These are phyloP conservation scores for Excoecaria cochinchinensis DNA, from an alignment of 345 rosid species.

Conservation along the genomic window DNA sequence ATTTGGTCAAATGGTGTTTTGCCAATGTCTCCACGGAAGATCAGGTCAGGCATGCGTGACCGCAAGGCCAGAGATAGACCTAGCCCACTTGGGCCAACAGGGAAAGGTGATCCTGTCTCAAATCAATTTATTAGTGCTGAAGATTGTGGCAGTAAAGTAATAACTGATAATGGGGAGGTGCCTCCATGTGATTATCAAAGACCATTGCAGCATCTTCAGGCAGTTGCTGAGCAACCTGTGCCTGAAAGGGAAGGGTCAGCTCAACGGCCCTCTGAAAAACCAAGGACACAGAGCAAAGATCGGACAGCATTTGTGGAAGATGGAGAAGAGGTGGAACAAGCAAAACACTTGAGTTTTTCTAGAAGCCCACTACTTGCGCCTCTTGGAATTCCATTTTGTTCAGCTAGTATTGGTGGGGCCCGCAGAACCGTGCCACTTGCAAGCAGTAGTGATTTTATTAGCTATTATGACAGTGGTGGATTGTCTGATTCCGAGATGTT, in stretches of 20 bases:
- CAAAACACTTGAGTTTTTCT: slow-evolving; percentile 36
- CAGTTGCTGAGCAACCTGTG: slow-evolving; percentile 51
- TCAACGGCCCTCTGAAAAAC: slow-evolving; percentile 40
- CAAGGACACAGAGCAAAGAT: slow-evolving; percentile 37
- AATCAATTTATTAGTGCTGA: slow-evolving; percentile 54
- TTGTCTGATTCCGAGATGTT: slow-evolving; percentile 63
- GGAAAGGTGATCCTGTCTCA: slow-evolving; percentile 60
- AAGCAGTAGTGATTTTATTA: slow-evolving; percentile 37
- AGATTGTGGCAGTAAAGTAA: slow-evolving; percentile 41
- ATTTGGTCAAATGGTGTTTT: slow-evolving; percentile 81
- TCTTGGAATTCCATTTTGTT: slow-evolving; percentile 68
- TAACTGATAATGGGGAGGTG: slow-evolving; percentile 63
- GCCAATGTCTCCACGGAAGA: slow-evolving; percentile 61
- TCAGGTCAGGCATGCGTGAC: slow-evolving; percentile 62
- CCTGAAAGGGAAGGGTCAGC: slow-evolving; percentile 46
- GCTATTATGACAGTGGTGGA: slow-evolving; percentile 64
- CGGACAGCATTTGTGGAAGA: slow-evolving; percentile 45
- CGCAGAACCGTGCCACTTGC: slow-evolving; percentile 48
- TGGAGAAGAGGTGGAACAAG: slow-evolving; percentile 55
- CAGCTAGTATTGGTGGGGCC: slow-evolving; percentile 66
- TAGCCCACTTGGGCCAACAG: slow-evolving; percentile 79
- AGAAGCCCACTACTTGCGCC: slow-evolving; percentile 67
- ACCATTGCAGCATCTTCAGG: slow-evolving; percentile 47
- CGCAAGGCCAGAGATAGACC: slow-evolving; percentile 73
- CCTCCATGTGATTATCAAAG: slow-evolving; percentile 63